phyloP scores from a whole-genome alignment of 208 protist genomes.

The Porcisia hertigi region DNA sequence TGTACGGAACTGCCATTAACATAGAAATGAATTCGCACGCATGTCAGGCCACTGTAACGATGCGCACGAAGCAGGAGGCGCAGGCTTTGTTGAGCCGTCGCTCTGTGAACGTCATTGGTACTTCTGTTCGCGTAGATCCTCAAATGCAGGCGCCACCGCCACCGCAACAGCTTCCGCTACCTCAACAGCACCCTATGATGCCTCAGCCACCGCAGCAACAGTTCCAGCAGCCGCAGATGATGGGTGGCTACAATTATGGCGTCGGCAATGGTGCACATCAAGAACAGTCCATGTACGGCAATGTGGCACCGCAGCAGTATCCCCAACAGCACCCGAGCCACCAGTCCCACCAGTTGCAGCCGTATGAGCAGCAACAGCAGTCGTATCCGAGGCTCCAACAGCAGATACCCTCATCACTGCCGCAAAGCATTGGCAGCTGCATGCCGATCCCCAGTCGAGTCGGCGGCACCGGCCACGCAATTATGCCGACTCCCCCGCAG shows the following conservation, averaged over 20 bases:
- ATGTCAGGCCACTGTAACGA: conserved; percentile 73
- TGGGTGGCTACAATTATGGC: conserved; percentile 5
- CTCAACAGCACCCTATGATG: conserved; percentile 7
- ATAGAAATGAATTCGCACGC: conserved; percentile 48
- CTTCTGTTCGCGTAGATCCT: conserved; percentile 61
- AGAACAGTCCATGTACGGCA: neutral
- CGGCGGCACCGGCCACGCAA: conserved; percentile 13
- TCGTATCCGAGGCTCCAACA: neutral
- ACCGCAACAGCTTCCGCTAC: neutral
- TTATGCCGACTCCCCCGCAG: conserved; percentile 25
- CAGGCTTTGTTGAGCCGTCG: conserved; percentile 63
- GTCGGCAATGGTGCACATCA: neutral
- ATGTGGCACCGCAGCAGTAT: conserved; percentile 3
- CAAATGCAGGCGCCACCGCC: conserved; percentile 5
- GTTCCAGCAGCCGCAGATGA: neutral
- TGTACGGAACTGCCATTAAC: conserved; percentile 69
- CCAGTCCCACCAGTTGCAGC: neutral
- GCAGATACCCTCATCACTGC: conserved; percentile 3
- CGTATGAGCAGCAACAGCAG: neutral
- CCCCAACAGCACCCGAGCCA: neutral
- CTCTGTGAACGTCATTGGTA: conserved; percentile 73
- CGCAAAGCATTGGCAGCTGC: conserved; percentile 4
- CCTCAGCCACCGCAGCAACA: neutral
- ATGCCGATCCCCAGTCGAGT: neutral
- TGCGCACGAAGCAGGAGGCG: conserved; percentile 74